Base-by-base conservation (phyloP, 2,329 filamentous ascomycete species). In the Microcyclospora pomicola region DNA sequence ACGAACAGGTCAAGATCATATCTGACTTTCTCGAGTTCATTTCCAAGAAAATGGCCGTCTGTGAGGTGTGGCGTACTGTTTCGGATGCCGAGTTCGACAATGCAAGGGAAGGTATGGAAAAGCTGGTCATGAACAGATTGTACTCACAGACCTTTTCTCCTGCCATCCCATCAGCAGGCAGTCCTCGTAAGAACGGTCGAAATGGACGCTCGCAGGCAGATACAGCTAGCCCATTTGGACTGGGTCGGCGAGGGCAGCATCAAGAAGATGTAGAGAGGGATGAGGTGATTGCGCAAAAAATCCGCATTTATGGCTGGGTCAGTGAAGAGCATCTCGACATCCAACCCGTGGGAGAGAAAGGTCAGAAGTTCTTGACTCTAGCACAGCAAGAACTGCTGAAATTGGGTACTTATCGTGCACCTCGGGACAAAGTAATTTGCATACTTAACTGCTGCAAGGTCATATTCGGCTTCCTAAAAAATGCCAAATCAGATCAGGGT, bases 391-490 rank as follows among this genome's bases (percentile, higher is more conserved):
- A 98, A 61, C 68, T 98, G 11, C 65, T 93, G 29, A 98, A 98
- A 60, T 95, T 98, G 54, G 93, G 88, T 54, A 91, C 83, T 7
- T 98, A 98, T 56, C 77, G 92, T 49, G 91, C 91, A n/a, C 91
- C 91, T 3, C 71, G 91, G 50, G 91, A 98, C 66, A 98, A 98
- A 62, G 91, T 98, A 39, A 96, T 98, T 35, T 98, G 91, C 59
- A 85, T 96, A 33, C 66, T 98, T 39, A 98, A 98, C 62, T 95
- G 87, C 64, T 98, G 91, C 73, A 98, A 98, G 63, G 92, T 98
- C 45, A 96, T 98, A 46, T 96, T 98, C 60, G 91, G 88, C 13
- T 75, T 94, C 35, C 67, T 98, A 37, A 87, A 88, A 48, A 92
- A 95, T 56, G 78, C 84, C 37, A 92, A 93, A 60, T 82, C 81